phyloP scores from a whole-genome alignment of 2,329 filamentous ascomycete genomes.

The Paracamarosporium sp. region DNA sequence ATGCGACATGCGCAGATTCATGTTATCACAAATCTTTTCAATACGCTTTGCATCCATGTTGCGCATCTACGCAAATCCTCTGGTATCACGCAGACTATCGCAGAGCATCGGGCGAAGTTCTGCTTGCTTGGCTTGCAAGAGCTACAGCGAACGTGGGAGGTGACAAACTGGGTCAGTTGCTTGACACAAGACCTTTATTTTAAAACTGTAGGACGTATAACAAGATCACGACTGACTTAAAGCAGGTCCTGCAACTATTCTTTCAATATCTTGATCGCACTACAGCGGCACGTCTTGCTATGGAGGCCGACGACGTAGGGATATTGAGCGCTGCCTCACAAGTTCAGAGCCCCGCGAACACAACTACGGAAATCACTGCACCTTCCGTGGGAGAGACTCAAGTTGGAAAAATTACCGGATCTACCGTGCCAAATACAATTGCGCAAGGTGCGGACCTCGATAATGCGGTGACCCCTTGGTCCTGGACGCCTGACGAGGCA shows the following conservation, averaged over 20 bases:
- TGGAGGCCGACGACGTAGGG: constrained; percentile 33
- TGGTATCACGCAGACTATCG: constrained; percentile 51
- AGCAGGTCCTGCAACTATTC: constrained; percentile 49
- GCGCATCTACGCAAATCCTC: constrained; percentile 49
- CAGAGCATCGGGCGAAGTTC: constrained; percentile 57
- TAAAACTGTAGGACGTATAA: too few relatives aligned
- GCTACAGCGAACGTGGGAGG: constrained; percentile 57
- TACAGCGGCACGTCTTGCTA: constrained; percentile 48
- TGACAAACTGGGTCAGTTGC: constrained; percentile 54
- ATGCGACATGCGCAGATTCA: constrained; percentile 56
- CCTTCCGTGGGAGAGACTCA: neutral
- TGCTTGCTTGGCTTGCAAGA: constrained; percentile 57
- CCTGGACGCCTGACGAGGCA: constrained; percentile 36
- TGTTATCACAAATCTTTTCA: constrained; percentile 57
- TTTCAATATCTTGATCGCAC: constrained; percentile 56
- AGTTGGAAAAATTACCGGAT: neutral
- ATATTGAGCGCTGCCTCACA: constrained; percentile 16
- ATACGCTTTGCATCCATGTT: constrained; percentile 57
- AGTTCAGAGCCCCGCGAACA: neutral
- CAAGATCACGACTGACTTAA: neutral
- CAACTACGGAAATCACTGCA: neutral
- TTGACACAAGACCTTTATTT: neutral
- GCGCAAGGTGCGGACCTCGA: constrained; percentile 8
- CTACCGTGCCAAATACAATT: neutral
- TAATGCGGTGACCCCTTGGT: constrained; percentile 27